phyloP scores from a whole-genome alignment of 2,329 filamentous ascomycete genomes.

The Fusarium heterosporum region DNA sequence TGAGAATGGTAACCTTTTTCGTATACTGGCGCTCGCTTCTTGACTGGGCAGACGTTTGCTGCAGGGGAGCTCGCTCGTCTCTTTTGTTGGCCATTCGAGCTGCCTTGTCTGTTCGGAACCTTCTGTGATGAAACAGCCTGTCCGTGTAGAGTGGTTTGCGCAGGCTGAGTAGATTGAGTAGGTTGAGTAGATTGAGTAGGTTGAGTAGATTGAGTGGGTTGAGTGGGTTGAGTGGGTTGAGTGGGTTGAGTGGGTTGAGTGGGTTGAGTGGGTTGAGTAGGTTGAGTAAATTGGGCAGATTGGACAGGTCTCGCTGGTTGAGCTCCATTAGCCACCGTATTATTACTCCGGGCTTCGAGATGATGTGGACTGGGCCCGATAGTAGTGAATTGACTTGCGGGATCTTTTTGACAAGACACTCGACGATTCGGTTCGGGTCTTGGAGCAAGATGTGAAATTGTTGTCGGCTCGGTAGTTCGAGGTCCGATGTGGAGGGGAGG shows the following conservation, averaged over 20 bases:
- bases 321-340: too few species aligned
- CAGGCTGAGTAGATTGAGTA: too few species aligned
- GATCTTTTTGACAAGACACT: too few species aligned
- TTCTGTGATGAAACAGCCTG: too few species aligned
- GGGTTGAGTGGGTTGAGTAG: too few species aligned
- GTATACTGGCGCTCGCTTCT: not conserved
- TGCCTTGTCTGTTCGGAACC: too few species aligned
- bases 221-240: not conserved
- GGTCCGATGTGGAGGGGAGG: too few species aligned
- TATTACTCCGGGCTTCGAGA: not conserved
- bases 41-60: not conserved
- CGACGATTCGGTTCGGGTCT: not conserved
- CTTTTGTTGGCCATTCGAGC: not conserved
- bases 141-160: too few species aligned
- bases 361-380: not conserved
- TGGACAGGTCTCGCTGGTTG: too few species aligned
- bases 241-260: not conserved
- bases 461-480: not conserved
- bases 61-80: not conserved
- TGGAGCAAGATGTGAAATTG: not conserved
- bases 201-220: too few species aligned
- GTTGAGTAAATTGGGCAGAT: too few species aligned
- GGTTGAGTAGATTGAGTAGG: too few species aligned
- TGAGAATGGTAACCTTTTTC: accelerated
- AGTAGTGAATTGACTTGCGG: not conserved